Percentiles rank a stretch among this genome's conserved stretches.
Conservation (phyloP, 345 rosid genomes). For the Eucalyptus sp. region DNA sequence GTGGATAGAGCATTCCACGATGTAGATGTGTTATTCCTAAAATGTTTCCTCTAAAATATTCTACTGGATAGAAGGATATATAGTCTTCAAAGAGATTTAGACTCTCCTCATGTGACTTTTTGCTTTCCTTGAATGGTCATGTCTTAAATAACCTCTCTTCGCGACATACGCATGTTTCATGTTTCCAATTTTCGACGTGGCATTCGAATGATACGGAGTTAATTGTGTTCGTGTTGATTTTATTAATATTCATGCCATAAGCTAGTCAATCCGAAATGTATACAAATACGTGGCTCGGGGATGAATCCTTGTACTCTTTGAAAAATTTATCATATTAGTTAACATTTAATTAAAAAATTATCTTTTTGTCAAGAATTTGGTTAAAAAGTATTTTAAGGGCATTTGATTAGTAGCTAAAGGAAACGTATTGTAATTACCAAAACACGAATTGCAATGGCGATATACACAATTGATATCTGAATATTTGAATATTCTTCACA, state of each 20-base stretch:
- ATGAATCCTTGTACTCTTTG: neutral
- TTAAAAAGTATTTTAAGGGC: no score
- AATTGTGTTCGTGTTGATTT: neutral
- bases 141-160: neutral
- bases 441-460: neutral
- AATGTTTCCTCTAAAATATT: neutral
- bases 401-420: no score
- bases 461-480: neutral
- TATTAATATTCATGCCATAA: no score
- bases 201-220: neutral
- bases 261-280: neutral
- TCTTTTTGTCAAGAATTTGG: no score
- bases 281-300: neutral
- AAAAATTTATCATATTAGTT: neutral
- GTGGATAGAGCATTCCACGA: neutral
- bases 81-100: neutral
- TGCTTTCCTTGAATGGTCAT: neutral
- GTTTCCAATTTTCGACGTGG: neutral
- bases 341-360: neutral
- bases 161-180: neutral
- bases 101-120: neutral
- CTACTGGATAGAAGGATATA: neutral
- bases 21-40: neutral
- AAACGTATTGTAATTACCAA: no score
- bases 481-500: neutral